Base-by-base conservation (phyloP, 2,329 filamentous ascomycete species). In the Aspergillus aculeatus region DNA sequence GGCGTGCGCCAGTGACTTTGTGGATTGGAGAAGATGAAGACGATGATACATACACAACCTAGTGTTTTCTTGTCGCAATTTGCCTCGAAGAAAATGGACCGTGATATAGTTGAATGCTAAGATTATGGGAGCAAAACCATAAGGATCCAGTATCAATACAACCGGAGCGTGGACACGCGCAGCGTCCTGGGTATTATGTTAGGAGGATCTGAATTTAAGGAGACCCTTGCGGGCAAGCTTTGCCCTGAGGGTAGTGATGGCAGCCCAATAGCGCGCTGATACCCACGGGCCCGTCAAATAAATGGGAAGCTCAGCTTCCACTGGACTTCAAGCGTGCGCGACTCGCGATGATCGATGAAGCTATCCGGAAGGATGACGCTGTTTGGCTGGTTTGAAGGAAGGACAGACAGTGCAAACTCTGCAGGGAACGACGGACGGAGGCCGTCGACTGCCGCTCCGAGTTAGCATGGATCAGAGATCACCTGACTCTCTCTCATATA, bases 331-430 rank as follows among this genome's bases (percentile, higher is more conserved):
- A 19, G 32, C 19, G 56, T 51, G 55, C 44, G 53, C 47, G 38
- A 66, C 48, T 64, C 62, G 65, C 57, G 63, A 64, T 62, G 62
- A 63, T 67, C 60, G 63, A 65, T 60, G 60, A 44, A 69, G 68
- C 71, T 68, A 66, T 59, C 59, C 61, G 56, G 60, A 62, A 56
- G 65, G 66, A 70, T 66, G 66, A 68, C 63, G 69, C 63, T 74
- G 72, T 75, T 76, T 75, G 72, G 62, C 68, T 64, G 66, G 74
- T 76, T 76, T 76, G 74, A 75, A 75, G 68, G 54, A 66, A 62
- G 61, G 67, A 63, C 73, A 76, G 74, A 76, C 74, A 76, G 59
- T 76, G 74, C 74, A 76, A 76, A 76, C 72, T 68, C 62, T 68
- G 70, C 58, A 74, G 24, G 53, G 41, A 55, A 55, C 41, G 38